These are phyloP conservation scores for Fomitopsis serialis DNA, from an alignment of 768 basidiomycete species.

Conservation along the genomic window DNA sequence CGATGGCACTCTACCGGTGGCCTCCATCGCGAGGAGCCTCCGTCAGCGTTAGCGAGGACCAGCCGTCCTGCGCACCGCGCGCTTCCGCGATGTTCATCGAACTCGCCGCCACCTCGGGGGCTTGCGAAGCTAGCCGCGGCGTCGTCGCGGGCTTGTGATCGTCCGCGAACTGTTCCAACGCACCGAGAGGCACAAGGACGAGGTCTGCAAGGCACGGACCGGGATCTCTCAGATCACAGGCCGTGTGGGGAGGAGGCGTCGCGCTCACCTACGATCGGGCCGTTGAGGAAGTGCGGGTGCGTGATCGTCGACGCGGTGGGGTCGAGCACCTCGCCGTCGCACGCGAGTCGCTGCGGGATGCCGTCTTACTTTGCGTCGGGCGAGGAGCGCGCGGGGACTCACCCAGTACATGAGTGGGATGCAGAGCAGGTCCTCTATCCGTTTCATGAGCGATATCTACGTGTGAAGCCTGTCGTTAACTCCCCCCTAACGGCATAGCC, in stretches of 20 bases:
- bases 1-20: too few relatives aligned
- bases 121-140: background rate
- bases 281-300: background rate
- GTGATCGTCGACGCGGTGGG: background rate
- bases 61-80: too few relatives aligned
- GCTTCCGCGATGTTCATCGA: too few relatives aligned
- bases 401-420: slow-evolving; percentile 1
- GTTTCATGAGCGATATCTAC: background rate
- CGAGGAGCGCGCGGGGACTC: background rate
- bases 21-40: too few relatives aligned
- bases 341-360: background rate
- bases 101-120: background rate
- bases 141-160: background rate
- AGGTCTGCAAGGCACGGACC: background rate
- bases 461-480: background rate
- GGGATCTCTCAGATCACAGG: too few relatives aligned
- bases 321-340: background rate
- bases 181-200: background rate
- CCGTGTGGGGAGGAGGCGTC: background rate
- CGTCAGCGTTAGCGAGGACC: too few relatives aligned
- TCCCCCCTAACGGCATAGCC: background rate
- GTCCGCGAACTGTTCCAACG: background rate
- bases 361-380: too few relatives aligned
- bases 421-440: background rate
- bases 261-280: background rate